Evolutionary conservation across 768 basidiomycete genomes (phyloP), one percentile per base, ranked within the genome.

Genomic region (Lyophyllum decastes): DNA sequence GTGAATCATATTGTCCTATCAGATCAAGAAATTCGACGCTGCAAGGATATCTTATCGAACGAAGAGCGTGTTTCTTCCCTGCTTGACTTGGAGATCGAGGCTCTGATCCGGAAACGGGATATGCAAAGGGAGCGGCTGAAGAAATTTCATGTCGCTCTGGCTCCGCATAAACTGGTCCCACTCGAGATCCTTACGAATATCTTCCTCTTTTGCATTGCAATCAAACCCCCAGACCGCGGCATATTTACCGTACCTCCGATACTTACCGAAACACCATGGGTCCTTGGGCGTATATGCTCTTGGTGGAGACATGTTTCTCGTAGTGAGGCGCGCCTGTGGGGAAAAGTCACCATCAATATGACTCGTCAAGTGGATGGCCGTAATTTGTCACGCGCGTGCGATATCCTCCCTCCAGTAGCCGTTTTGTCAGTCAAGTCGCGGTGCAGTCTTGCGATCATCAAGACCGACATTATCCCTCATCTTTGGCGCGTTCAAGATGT

Each of bases 231-330:
- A 43, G 21, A 45, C 6, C 9, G 4, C n/a, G n/a, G 4, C 16
- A 7, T 5, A 10, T 1, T n/a, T 16, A 17, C n/a, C 7, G 4
- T 41, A n/a, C 40, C 40, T 2, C n/a, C 40, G 3, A 10, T n/a
- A n/a, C n/a, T 7, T 10, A n/a, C n/a, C 16, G 5, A 41, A n/a
- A 35, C 53, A 3, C 56, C 52, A 17, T 61, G 60, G 60, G 12
- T 54, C 8, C 49, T 61, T 5, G 60, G 60, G 6, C 60, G 50
- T 33, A 47, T 61, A n/a, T 61, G 60, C 16, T 19, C 52, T 8
- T 8, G 24, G 16, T 61, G 60, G 60, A 58, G 60, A 43, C 2
- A n/a, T 11, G 12, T 61, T n/a, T 47, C 59, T 27, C 55, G 54
- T 26, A 19, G 33, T 7, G 59, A 60, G 19, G 33, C 49, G 11